phyloP scores from a whole-genome alignment of 2,329 filamentous ascomycete genomes.

The Calonectria pseudoreteaudii region DNA sequence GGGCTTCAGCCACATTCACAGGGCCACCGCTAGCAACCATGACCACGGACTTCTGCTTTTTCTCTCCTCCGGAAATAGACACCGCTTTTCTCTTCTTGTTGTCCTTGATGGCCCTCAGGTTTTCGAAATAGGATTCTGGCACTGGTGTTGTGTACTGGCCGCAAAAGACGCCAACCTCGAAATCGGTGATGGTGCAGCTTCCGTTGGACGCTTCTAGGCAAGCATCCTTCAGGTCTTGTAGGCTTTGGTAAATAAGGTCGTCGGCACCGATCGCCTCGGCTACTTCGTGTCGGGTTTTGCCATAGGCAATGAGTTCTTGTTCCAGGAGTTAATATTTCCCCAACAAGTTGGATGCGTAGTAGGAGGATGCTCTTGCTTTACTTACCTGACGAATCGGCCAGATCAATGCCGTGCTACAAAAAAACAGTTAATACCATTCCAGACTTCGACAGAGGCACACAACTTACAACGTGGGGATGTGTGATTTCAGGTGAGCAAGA shows the following conservation, averaged over 20 bases:
- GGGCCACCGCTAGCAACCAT: conserved; percentile 18
- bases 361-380: neutral
- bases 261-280: conserved; percentile 56
- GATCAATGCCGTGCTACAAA: conserved; percentile 58
- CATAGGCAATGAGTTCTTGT: conserved; percentile 56
- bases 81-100: conserved; percentile 47
- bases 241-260: conserved; percentile 67
- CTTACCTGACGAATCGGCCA: conserved; percentile 54
- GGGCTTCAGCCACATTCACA: neutral
- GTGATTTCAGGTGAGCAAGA: conserved; percentile 86
- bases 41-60: conserved; percentile 35
- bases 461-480: conserved; percentile 85
- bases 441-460: conserved; percentile 1
- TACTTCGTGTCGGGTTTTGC: conserved; percentile 54
- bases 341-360: neutral
- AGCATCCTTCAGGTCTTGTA: conserved; percentile 82
- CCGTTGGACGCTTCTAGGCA: conserved; percentile 77
- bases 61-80: conserved; percentile 11
- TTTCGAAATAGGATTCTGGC: conserved; percentile 81
- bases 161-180: conserved; percentile 92
- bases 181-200: conserved; percentile 66
- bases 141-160: conserved; percentile 87
- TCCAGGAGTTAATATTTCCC: neutral
- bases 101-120: conserved; percentile 78
- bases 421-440: neutral